Evolutionary conservation across 768 basidiomycete genomes (phyloP).

Genomic region (Lentinus brumalis): DNA sequence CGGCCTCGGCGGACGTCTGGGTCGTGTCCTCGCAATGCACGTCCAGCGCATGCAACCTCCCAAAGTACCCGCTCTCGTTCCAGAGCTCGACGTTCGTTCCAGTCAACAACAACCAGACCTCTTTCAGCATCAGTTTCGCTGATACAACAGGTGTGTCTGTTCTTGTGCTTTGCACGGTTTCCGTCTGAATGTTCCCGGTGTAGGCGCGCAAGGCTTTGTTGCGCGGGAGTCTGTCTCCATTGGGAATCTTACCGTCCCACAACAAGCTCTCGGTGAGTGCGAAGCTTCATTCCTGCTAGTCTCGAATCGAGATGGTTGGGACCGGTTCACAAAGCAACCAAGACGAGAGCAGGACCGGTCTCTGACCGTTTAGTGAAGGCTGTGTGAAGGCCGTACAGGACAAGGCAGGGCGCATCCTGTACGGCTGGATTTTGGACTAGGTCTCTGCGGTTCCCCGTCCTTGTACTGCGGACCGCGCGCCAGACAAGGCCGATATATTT

Average conservation of each 20-base stretch:
- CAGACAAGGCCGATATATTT: neutral
- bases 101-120: constrained; percentile 62
- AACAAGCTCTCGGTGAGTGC: constrained; percentile 68
- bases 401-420: no score
- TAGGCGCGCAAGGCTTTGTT: constrained; percentile 71
- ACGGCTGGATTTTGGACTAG: neutral
- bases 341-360: no score
- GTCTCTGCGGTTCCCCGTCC: neutral
- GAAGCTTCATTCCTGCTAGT: neutral
- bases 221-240: constrained; percentile 64
- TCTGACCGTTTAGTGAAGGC: no score
- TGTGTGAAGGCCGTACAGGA: no score
- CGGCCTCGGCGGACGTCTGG: constrained; percentile 76
- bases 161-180: neutral
- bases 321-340: no score
- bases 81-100: constrained; percentile 63
- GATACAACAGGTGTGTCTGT: constrained; percentile 66
- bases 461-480: neutral
- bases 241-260: constrained; percentile 57
- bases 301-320: neutral
- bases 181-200: neutral
- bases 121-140: constrained; percentile 61
- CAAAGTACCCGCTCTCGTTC: constrained; percentile 72
- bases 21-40: constrained; percentile 64
- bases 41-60: constrained; percentile 58